Percentiles rank a stretch among this genome's conserved stretches.
Conservation (phyloP, 1,284 basidiomycete species). For the Sanguinoderma infundibulare region DNA sequence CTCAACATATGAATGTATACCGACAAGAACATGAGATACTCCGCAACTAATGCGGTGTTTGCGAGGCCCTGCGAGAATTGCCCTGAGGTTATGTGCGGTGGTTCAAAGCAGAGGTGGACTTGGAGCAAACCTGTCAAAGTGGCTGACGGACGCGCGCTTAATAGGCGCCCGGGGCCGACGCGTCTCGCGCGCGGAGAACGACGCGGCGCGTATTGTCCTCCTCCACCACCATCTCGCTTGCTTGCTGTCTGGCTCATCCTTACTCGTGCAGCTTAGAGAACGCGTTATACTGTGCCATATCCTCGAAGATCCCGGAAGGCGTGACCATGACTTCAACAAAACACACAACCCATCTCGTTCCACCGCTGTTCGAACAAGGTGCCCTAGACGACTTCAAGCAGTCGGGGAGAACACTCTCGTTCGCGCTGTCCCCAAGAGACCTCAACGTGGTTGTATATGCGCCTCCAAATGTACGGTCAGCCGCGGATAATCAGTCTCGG, state of each 20-base stretch:
- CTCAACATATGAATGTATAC: too few species aligned
- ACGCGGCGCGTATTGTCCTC: too few species aligned
- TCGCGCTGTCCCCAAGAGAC: slow-evolving; percentile 33
- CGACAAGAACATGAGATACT: background rate
- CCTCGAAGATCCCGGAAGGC: too few species aligned
- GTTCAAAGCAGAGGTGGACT: too few species aligned
- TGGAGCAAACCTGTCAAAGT: too few species aligned
- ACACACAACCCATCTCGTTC: slow-evolving; percentile 22
- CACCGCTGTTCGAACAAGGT: slow-evolving; percentile 31
- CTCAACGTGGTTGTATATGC: slow-evolving; percentile 32
- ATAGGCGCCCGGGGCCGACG: too few species aligned
- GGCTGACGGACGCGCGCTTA: too few species aligned
- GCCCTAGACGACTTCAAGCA: slow-evolving; percentile 26
- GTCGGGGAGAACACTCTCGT: slow-evolving; percentile 28
- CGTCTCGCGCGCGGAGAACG: too few species aligned
- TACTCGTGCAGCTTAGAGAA: background rate
- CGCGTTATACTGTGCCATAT: background rate
- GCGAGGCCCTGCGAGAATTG: too few species aligned
- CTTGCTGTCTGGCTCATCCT: too few species aligned
- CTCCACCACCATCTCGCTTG: too few species aligned
- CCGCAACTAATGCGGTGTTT: background rate
- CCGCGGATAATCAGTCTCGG: background rate
- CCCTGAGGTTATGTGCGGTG: too few species aligned
- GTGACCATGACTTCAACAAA: background rate
- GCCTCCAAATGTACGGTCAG: slow-evolving; percentile 25